A percentile compares a stretch with the other conserved stretches of the same genome.
Conservation (phyloP, 768 basidiomycete genomes). For the Termitomyces sp. region DNA sequence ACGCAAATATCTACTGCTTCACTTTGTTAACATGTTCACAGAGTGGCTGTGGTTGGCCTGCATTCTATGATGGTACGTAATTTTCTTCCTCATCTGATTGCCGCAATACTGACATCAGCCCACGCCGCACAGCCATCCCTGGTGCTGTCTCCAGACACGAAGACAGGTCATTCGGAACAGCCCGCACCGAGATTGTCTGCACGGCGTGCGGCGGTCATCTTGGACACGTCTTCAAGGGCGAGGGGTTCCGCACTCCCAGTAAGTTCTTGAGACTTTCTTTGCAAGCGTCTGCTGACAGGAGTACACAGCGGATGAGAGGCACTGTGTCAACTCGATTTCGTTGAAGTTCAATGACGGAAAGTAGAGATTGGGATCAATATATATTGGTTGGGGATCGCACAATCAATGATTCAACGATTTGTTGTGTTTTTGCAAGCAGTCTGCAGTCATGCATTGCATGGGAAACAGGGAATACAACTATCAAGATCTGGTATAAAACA, state of each 20-base stretch:
- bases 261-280: constrained; percentile 19
- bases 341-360: constrained; percentile 49
- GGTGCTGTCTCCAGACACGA: constrained; percentile 80
- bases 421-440: constrained; percentile 9
- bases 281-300: background rate
- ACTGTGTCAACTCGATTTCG: constrained; percentile 88
- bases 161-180: constrained; percentile 61
- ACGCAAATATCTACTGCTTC: background rate
- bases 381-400: background rate
- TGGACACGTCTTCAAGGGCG: constrained; percentile 94
- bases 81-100: constrained; percentile 2
- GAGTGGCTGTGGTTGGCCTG: constrained; percentile 97
- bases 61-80: constrained; percentile 80
- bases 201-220: constrained; percentile 90
- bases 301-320: constrained; percentile 71
- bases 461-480: background rate
- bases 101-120: background rate
- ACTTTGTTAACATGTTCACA: constrained; percentile 11
- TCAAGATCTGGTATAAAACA: constrained; percentile 10
- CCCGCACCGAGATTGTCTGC: constrained; percentile 83
- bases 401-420: background rate
- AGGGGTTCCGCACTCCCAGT: constrained; percentile 79
- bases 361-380: background rate
- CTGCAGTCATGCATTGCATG: constrained; percentile 8
- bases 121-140: constrained; percentile 60